Conservation (phyloP, 306 rosid species). For the Castanea crenata region DNA sequence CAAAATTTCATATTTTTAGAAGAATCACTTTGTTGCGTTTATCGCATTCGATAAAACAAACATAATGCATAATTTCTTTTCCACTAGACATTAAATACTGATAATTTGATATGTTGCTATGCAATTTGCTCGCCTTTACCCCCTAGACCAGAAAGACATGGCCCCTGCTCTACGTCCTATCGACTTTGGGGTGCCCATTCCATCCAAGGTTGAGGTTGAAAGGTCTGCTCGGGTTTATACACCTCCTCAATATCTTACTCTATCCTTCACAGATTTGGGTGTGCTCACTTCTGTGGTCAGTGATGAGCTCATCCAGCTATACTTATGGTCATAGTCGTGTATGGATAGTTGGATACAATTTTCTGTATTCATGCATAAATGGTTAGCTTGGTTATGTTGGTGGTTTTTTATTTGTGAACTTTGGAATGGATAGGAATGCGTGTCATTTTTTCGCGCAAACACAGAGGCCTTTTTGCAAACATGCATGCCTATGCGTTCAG, state of each 20-base stretch:
- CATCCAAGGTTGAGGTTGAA: conserved; percentile 94
- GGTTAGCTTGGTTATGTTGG: background rate
- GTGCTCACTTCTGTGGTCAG: conserved; percentile 93
- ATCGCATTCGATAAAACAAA: background rate
- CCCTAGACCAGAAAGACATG: conserved; percentile 93
- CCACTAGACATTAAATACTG: background rate
- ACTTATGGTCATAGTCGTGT: conserved; percentile 41
- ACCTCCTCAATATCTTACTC: conserved; percentile 92
- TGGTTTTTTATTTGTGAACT: background rate
- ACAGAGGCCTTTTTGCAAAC: background rate
- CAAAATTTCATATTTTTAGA: background rate
- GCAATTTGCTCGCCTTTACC: conserved; percentile 97
- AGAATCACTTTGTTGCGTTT: background rate
- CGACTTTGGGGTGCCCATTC: conserved; percentile 91
- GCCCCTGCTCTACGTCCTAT: conserved; percentile 84
- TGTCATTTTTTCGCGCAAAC: background rate
- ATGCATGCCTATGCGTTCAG: background rate
- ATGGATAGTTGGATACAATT: no score
- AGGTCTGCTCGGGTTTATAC: conserved; percentile 91
- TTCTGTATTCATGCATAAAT: background rate
- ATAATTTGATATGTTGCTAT: conserved; percentile 18
- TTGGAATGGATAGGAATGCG: background rate
- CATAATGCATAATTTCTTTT: background rate
- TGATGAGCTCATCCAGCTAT: conserved; percentile 96
- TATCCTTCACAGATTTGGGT: conserved; percentile 92